These are phyloP conservation scores for Tinospora cordifolia DNA, from an alignment of 164 flowering plant species.

Conservation along the genomic window DNA sequence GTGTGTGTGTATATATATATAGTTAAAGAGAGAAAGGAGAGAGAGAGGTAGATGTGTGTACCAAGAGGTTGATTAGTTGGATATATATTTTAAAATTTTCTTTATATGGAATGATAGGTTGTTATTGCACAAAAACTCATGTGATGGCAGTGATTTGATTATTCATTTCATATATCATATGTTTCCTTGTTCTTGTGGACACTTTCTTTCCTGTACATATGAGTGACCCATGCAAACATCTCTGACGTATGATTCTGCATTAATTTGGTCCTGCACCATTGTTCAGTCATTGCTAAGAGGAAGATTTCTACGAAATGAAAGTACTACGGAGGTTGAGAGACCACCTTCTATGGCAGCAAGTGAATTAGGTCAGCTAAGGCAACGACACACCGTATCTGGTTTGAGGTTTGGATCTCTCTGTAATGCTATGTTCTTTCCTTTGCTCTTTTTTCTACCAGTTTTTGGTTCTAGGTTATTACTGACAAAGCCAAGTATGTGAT, in stretches of 20 bases:
- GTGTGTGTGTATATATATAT: too few relatives aligned
- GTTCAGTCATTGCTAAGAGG: conserved; percentile 77
- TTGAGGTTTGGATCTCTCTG: conserved; percentile 47
- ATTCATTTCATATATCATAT: too few relatives aligned
- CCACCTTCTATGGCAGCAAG: conserved; percentile 58
- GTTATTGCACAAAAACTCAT: neutral
- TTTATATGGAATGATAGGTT: neutral
- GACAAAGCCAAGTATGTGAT: neutral
- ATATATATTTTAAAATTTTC: neutral
- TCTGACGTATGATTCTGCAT: neutral
- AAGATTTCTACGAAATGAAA: conserved; percentile 66
- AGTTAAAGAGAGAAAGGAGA: too few relatives aligned
- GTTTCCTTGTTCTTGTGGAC: too few relatives aligned
- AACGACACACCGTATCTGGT: conserved; percentile 77
- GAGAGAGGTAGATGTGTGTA: too few relatives aligned
- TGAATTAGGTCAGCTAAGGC: conserved; percentile 75
- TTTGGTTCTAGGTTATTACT: neutral
- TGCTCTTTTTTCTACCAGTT: neutral
- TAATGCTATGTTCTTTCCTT: neutral
- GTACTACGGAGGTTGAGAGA: conserved; percentile 46
- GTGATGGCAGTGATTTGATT: too few relatives aligned
- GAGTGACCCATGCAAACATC: neutral
- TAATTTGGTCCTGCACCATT: conserved; percentile 13
- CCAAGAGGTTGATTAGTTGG: neutral
- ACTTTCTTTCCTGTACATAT: too few relatives aligned